Evolutionary conservation across 805 yeast species (phyloP), one percentile per base, ranked within the genome.

Genomic region (Candida quercuum): DNA sequence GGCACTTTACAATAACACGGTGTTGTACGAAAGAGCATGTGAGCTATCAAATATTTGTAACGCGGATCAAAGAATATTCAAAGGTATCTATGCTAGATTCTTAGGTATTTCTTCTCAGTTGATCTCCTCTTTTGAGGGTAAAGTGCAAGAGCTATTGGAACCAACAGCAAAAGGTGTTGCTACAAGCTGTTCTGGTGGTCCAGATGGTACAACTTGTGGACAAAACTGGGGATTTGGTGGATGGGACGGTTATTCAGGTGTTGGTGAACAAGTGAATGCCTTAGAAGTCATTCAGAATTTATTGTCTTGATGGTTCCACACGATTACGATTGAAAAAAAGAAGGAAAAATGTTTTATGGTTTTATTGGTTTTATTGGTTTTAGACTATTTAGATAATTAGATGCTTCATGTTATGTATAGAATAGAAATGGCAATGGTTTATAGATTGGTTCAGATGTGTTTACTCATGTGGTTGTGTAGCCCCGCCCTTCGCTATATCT

Each of bases 191-290:
- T 68, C 83, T 1, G 97, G 97, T 49, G 97, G 96, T 51, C 41
- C 61, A 4, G 95, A 88, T 57, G 86, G 86, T 13, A 80, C 76
- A 43, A 86, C 96, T 0, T 91, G 98, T 67, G 97, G 97, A 21
- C 54, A 73, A 39, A 72, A 83, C 52, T 91, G 98, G 98, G 60
- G 74, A 2, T 58, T 60, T 15, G 66, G 67, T 4, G 76, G 76
- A 15, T 86, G 82, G 79, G 97, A 91, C 59, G 80, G 76, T 2
- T 53, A 60, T 33, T 82, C 72, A 48, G 96, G 97, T 6, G 69
- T 91, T 25, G 96, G 96, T 38, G 95, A 91, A 64, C 95, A 91
- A 63, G 78, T 86, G 71, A 67, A 80, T 27, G 96, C 97, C 0
- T 63, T 88, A 41, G 97, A 89, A 52, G 61, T 64, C 3, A 61